These are phyloP conservation scores for Clavariopsis aquatica DNA, from an alignment of 495 filamentous ascomycete genomes.

Conservation along the genomic window DNA sequence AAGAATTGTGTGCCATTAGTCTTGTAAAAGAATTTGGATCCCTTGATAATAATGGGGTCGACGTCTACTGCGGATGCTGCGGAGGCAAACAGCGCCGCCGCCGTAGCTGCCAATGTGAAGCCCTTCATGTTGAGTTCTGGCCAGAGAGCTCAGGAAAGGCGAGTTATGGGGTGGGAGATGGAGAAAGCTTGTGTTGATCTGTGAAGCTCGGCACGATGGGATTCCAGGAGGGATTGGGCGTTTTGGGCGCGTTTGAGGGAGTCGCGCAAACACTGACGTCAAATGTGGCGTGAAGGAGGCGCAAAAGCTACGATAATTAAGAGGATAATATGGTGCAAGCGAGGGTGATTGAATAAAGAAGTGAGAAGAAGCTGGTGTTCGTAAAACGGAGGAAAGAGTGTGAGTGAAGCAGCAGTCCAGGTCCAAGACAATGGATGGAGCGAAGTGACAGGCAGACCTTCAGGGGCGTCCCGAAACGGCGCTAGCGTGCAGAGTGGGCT, in stretches of 20 bases:
- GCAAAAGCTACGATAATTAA: neutral
- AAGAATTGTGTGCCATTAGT: slow-evolving; percentile 77
- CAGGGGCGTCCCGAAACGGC: slow-evolving; percentile 9
- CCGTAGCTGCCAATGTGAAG: slow-evolving; percentile 37
- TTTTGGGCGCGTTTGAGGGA: neutral
- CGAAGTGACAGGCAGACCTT: neutral
- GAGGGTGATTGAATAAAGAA: slow-evolving; percentile 14
- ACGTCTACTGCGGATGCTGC: slow-evolving; percentile 36
- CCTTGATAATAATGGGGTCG: slow-evolving; percentile 52
- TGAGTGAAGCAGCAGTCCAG: slow-evolving; percentile 7
- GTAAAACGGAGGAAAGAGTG: neutral
- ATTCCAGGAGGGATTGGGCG: neutral
- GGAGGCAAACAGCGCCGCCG: slow-evolving; percentile 41
- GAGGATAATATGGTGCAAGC: neutral
- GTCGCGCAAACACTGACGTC: slow-evolving; percentile 1
- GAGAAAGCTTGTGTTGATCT: neutral
- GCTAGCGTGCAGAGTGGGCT: neutral
- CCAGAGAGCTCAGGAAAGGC: slow-evolving; percentile 32
- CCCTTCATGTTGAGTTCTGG: slow-evolving; percentile 32
- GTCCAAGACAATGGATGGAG: neutral
- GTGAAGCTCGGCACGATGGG: neutral
- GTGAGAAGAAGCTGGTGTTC: slow-evolving; percentile 4
- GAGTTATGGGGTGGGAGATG: slow-evolving; percentile 6
- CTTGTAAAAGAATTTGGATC: slow-evolving; percentile 79
- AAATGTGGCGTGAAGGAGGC: slow-evolving; percentile 12